phyloP scores from a whole-genome alignment of 192 early-diverging fungal species.

The Helicostylum pulchrum region DNA sequence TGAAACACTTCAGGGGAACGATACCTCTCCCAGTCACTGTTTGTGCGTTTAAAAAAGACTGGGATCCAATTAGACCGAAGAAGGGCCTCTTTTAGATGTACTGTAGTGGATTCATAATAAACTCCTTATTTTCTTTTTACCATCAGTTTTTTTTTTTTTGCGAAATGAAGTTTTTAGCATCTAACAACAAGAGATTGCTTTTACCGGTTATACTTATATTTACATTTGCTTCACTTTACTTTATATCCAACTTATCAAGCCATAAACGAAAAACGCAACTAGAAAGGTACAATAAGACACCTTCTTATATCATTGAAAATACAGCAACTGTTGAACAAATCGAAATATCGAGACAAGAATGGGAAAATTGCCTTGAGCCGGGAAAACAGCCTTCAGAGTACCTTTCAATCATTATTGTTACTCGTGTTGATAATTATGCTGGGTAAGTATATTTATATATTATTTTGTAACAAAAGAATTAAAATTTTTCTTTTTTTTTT shows the following conservation, averaged over 20 bases:
- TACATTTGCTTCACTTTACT: neutral
- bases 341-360: conserved; percentile 18
- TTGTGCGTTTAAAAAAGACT: no score
- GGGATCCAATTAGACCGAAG: no score
- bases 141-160: neutral
- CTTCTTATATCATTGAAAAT: neutral
- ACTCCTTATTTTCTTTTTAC: conserved; percentile 6
- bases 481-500: neutral
- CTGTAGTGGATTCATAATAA: no score
- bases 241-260: neutral
- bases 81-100: no score
- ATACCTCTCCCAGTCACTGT: no score
- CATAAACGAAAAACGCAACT: neutral
- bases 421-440: conserved; percentile 38
- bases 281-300: neutral
- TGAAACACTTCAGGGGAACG: no score
- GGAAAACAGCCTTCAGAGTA: conserved; percentile 22
- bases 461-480: neutral
- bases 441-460: conserved; percentile 21
- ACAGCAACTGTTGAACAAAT: conserved; percentile 7
- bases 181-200: conserved; percentile 1
- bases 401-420: conserved; percentile 37
- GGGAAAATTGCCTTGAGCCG: conserved; percentile 21
- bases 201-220: conserved; percentile 2
- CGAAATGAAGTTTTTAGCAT: conserved; percentile 2